phyloP scores from a whole-genome alignment of 331 rosid genomes.

The Telfairia occidentalis region DNA sequence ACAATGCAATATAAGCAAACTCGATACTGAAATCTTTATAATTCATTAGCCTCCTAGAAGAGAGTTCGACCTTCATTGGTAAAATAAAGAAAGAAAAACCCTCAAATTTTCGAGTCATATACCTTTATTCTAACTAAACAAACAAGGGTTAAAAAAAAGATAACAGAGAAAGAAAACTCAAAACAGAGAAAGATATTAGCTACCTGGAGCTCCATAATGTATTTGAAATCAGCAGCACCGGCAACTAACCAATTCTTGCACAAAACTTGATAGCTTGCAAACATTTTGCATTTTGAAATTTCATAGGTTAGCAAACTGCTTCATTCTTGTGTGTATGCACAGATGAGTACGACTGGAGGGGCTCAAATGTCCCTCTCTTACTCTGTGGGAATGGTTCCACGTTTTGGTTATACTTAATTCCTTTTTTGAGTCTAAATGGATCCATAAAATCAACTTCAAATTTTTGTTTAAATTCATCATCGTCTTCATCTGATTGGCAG shows the following conservation, averaged over 20 bases:
- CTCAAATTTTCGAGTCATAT: not conserved
- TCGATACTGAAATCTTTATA: not conserved
- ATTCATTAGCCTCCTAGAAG: not conserved
- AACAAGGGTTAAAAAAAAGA: not conserved
- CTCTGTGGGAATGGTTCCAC: constrained; percentile 41
- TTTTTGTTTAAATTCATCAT: constrained; percentile 24
- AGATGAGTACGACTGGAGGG: constrained; percentile 35
- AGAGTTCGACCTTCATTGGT: not conserved
- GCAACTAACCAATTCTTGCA: constrained; percentile 38
- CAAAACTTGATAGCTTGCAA: constrained; percentile 61
- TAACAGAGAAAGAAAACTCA: not conserved
- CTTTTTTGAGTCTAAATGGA: not conserved
- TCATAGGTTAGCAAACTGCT: constrained; percentile 21
- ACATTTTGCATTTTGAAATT: constrained; percentile 45
- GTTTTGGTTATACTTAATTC: constrained; percentile 31
- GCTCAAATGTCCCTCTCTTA: constrained; percentile 32
- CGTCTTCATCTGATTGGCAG: constrained; percentile 41
- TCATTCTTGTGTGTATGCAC: constrained; percentile 29
- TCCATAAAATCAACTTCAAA: constrained; percentile 19
- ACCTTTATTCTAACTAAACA: not conserved
- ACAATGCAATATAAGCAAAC: not conserved
- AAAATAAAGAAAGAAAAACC: not conserved
- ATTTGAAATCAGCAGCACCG: constrained; percentile 32
- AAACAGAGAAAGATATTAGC: not conserved
- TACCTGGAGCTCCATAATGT: constrained; percentile 51